These are phyloP conservation scores for Dacryopinax spathularia DNA, from an alignment of 768 basidiomycete genomes.

Conservation along the genomic window DNA sequence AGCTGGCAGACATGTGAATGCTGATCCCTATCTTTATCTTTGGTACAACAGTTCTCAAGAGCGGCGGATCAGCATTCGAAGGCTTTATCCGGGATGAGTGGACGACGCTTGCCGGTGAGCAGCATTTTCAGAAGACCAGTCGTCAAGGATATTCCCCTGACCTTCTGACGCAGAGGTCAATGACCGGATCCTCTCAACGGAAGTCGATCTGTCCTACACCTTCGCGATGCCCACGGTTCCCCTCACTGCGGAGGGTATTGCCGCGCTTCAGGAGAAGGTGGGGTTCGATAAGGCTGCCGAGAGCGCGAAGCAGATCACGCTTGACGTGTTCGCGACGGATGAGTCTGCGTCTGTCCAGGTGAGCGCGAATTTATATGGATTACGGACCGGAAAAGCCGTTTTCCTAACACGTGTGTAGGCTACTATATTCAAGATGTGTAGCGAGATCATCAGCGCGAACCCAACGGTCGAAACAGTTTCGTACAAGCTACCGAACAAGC, in stretches of 20 bases:
- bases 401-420: slow-evolving; percentile 37
- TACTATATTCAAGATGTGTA: slow-evolving; percentile 79
- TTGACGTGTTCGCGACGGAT: slow-evolving; percentile 72
- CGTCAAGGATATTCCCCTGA: neutral
- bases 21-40: neutral
- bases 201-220: slow-evolving; percentile 60
- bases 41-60: slow-evolving; percentile 60
- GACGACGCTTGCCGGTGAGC: slow-evolving; percentile 54
- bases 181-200: slow-evolving; percentile 84
- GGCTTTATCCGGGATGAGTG: slow-evolving; percentile 72
- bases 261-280: slow-evolving; percentile 41
- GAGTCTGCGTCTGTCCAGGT: slow-evolving; percentile 90
- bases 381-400: neutral
- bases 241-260: slow-evolving; percentile 21
- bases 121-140: neutral
- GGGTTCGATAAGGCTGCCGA: slow-evolving; percentile 40
- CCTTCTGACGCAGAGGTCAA: slow-evolving; percentile 36
- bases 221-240: slow-evolving; percentile 30
- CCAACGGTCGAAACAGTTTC: slow-evolving; percentile 41
- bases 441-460: slow-evolving; percentile 55
- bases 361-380: neutral
- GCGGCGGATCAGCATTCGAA: slow-evolving; percentile 72
- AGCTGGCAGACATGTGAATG: neutral
- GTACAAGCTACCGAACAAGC: slow-evolving; percentile 83
- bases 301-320: slow-evolving; percentile 45